phyloP scores from a whole-genome alignment of 2,329 filamentous ascomycete genomes.

The Aspergillus fumigatiaffinis region DNA sequence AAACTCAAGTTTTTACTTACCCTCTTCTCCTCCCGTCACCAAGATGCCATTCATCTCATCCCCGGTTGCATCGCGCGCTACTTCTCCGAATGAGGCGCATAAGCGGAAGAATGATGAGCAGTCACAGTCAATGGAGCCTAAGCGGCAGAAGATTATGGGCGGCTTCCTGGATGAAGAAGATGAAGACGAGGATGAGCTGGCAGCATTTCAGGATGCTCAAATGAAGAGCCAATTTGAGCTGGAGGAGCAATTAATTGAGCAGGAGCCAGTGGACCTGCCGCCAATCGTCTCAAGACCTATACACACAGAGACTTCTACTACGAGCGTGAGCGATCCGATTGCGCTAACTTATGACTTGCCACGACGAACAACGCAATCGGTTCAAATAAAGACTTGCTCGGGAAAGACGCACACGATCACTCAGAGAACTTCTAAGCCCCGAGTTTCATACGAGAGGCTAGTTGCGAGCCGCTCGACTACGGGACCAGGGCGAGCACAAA shows the following conservation, averaged over 20 bases:
- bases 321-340: slow-evolving; percentile 3
- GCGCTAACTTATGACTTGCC: slow-evolving; percentile 10
- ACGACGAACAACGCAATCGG: slow-evolving; percentile 11
- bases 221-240: slow-evolving; percentile 28
- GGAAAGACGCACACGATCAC: slow-evolving; percentile 46
- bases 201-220: slow-evolving; percentile 27
- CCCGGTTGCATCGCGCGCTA: slow-evolving; percentile 35
- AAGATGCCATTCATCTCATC: slow-evolving; percentile 44
- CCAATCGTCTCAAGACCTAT: slow-evolving; percentile 1
- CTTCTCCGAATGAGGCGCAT: slow-evolving; percentile 29
- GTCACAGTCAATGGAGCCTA: slow-evolving; percentile 29
- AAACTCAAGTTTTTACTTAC: slow-evolving; percentile 17
- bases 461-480: slow-evolving; percentile 52
- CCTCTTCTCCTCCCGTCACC: slow-evolving; percentile 30
- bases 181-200: slow-evolving; percentile 31
- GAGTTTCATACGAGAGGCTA: slow-evolving; percentile 50
- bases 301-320: slow-evolving; percentile 1
- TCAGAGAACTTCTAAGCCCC: slow-evolving; percentile 32
- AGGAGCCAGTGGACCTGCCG: slow-evolving; percentile 12
- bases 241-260: slow-evolving; percentile 19
- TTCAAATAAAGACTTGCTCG: slow-evolving; percentile 45
- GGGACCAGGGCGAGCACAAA: slow-evolving; percentile 52
- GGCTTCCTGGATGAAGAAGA: slow-evolving; percentile 43
- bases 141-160: slow-evolving; percentile 39
- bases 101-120: slow-evolving; percentile 38